phyloP scores from a whole-genome alignment of 2,329 filamentous ascomycete genomes.

The Xenoacremonium recifei region DNA sequence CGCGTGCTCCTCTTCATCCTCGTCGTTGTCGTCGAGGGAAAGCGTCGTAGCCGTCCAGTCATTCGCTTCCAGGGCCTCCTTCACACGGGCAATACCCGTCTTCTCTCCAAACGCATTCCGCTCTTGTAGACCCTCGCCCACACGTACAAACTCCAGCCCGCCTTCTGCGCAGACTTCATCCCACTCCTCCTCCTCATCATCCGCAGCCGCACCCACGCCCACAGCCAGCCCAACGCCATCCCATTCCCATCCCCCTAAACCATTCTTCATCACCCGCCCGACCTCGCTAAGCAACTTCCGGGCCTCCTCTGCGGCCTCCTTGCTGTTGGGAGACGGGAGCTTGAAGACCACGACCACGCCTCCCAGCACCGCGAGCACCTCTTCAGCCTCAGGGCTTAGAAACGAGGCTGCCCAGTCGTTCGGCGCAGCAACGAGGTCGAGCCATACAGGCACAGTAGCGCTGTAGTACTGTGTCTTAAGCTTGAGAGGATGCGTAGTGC shows the following conservation, averaged over 20 bases:
- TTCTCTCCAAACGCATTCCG: conserved; percentile 62
- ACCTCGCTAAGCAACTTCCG: conserved; percentile 50
- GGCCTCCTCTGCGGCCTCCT: conserved; percentile 17
- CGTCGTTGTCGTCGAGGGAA: conserved; percentile 30
- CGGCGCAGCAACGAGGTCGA: conserved; percentile 57
- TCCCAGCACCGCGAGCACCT: conserved; percentile 61
- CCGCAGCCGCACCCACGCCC: conserved; percentile 45
- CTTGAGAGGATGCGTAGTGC: conserved; percentile 55
- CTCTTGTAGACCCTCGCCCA: conserved; percentile 35
- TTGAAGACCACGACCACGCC: conserved; percentile 50
- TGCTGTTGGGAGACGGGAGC: conserved; percentile 15
- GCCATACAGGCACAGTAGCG: conserved; percentile 61
- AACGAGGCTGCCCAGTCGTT: conserved; percentile 58
- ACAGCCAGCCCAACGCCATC: conserved; percentile 63
- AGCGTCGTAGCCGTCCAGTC: conserved; percentile 52
- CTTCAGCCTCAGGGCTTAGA: conserved; percentile 57
- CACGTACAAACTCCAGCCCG: conserved; percentile 63
- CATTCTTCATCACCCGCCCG: conserved; percentile 53
- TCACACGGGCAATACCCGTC: conserved; percentile 55
- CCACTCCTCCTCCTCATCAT: conserved; percentile 53
- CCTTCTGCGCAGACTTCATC: conserved; percentile 57
- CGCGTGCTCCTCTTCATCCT: conserved; percentile 26
- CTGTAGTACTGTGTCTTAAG: conserved; percentile 62
- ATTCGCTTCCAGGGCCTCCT: conserved; percentile 63
- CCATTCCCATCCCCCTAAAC: conserved; percentile 61